These are phyloP conservation scores for Hanseniaspora nectarophila DNA, from an alignment of 805 yeast species.

Conservation along the genomic window DNA sequence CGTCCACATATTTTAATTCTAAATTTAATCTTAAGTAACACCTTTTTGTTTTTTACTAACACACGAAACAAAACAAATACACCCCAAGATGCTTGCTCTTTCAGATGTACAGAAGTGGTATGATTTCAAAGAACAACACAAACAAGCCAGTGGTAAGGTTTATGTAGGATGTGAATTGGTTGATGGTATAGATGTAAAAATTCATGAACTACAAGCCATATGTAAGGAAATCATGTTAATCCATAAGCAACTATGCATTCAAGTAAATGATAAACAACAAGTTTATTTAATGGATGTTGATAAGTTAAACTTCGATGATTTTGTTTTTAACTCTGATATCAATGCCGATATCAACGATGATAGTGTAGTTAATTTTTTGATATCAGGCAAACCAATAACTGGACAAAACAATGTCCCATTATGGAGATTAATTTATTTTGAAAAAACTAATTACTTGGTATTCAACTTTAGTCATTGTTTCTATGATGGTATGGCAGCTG, in stretches of 20 bases:
- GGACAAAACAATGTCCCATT: neutral
- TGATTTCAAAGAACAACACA: slow-evolving; percentile 13
- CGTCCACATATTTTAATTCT: no score
- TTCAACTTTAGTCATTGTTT: slow-evolving; percentile 14
- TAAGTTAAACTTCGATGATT: neutral
- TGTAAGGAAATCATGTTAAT: slow-evolving; percentile 1
- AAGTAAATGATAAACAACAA: neutral
- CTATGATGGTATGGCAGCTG: slow-evolving; percentile 13
- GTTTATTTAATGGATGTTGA: neutral
- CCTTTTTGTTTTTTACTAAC: no score
- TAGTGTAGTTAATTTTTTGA: neutral
- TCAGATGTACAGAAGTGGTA: slow-evolving; percentile 11
- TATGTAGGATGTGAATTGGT: neutral
- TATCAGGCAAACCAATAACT: neutral
- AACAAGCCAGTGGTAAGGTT: slow-evolving; percentile 5
- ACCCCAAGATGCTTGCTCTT: slow-evolving; percentile 1
- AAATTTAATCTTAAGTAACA: no score
- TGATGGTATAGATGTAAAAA: neutral
- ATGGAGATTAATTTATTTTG: slow-evolving; percentile 10
- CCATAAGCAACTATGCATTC: slow-evolving; percentile 1
- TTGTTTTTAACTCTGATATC: neutral
- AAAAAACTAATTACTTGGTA: slow-evolving; percentile 4
- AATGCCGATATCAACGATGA: neutral
- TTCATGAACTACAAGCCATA: neutral
- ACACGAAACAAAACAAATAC: no score